Conservation (phyloP, 1,139 yeast genomes). For the Torulaspora globosa region DNA sequence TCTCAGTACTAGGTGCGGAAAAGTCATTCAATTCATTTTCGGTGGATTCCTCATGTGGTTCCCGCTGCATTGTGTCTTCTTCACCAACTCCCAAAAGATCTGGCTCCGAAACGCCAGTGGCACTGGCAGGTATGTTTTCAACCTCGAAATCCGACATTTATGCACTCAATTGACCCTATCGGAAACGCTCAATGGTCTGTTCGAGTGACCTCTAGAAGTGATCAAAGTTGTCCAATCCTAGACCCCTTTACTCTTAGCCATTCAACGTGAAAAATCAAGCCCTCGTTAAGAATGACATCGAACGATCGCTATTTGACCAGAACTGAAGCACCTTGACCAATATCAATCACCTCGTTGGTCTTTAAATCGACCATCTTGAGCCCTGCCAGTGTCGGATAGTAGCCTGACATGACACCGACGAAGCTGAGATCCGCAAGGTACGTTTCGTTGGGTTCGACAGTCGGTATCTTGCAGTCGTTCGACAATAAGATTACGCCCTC, state of each 20-base stretch:
- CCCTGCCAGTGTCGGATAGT: slow-evolving; percentile 32
- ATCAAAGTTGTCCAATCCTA: background rate
- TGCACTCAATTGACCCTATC: background rate
- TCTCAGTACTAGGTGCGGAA: slow-evolving; percentile 23
- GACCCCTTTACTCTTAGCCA: slow-evolving; percentile 7
- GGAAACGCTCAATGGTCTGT: background rate
- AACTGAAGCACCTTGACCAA: slow-evolving; percentile 31
- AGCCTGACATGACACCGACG: slow-evolving; percentile 33
- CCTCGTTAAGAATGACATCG: slow-evolving; percentile 7
- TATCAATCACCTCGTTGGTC: slow-evolving; percentile 31
- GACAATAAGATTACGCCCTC: slow-evolving; percentile 35
- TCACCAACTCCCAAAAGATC: slow-evolving; percentile 3
- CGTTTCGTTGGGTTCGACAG: slow-evolving; percentile 31
- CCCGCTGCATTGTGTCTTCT: slow-evolving; percentile 2
- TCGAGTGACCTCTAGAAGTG: background rate
- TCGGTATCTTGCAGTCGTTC: slow-evolving; percentile 35
- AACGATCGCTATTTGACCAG: slow-evolving; percentile 20
- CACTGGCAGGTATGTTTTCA: slow-evolving; percentile 6
- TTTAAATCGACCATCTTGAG: slow-evolving; percentile 33
- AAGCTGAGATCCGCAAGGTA: slow-evolving; percentile 30
- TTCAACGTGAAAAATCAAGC: background rate
- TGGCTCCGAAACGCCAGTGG: slow-evolving; percentile 5
- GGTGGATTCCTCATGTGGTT: slow-evolving; percentile 13
- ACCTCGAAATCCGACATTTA: slow-evolving; percentile 12
- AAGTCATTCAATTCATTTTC: slow-evolving; percentile 13